Percentiles rank a stretch among this genome's conserved stretches.
These are phyloP conservation scores for Flagelloscypha sp. DNA, from an alignment of 768 basidiomycete species.

Conservation along the genomic window DNA sequence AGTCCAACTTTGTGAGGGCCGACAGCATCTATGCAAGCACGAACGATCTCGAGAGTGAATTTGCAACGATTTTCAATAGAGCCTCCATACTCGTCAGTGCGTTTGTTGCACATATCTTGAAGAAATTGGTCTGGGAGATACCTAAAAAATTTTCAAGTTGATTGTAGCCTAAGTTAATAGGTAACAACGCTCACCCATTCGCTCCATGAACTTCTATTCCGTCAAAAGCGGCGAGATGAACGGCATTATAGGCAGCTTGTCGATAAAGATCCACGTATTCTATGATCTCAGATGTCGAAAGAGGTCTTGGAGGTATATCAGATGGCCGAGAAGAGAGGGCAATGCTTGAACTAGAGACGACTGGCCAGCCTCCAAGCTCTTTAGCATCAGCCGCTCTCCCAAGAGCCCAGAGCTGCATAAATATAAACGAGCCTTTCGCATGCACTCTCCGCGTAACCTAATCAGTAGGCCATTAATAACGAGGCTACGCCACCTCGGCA, in stretches of 20 bases:
- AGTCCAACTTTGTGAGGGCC: conserved; percentile 33
- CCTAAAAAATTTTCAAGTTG: no score
- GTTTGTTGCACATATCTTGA: conserved; percentile 30
- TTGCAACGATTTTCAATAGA: conserved; percentile 37
- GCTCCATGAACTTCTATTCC: conserved; percentile 41
- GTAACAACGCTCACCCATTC: no score
- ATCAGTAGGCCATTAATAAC: no score
- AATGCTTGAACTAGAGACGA: conserved; percentile 26
- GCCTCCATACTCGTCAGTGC: conserved; percentile 47
- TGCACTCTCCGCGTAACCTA: no score
- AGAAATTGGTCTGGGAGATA: conserved; percentile 37
- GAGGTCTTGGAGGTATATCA: conserved; percentile 25
- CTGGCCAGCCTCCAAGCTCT: conserved; percentile 25
- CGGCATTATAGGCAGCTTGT: conserved; percentile 46
- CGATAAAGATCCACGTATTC: conserved; percentile 45
- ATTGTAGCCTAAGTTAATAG: no score
- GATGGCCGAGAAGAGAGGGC: conserved; percentile 8
- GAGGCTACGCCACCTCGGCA: no score
- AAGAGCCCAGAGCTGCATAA: conserved; percentile 50
- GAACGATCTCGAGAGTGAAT: conserved; percentile 34
- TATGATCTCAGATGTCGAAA: conserved; percentile 40
- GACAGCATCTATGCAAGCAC: conserved; percentile 30
- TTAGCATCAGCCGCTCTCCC: conserved; percentile 32
- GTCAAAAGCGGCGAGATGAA: conserved; percentile 57
- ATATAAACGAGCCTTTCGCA: conserved; percentile 41